Conservation (phyloP, 352 stramenopile species). For the Globisporangium echinulatum region DNA sequence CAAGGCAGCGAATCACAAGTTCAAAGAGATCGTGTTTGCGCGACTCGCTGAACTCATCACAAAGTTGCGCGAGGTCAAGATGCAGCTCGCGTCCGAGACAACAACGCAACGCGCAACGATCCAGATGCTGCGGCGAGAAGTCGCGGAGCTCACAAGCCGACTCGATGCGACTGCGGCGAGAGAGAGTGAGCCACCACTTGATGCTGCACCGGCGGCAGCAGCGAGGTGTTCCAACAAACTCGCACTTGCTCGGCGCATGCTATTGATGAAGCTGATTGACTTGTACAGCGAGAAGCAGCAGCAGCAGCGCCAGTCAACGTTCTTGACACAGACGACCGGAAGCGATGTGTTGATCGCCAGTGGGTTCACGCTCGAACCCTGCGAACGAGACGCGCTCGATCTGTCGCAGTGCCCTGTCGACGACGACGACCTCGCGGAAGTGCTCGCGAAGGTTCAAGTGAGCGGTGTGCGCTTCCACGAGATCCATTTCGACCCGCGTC, state of each 20-base stretch:
- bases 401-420: constrained; percentile 25
- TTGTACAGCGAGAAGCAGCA: constrained; percentile 25
- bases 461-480: constrained; percentile 23
- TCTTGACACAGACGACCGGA: constrained; percentile 34
- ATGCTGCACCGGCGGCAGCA: neutral
- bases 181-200: constrained; percentile 3
- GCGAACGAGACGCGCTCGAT: constrained; percentile 14
- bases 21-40: constrained; percentile 35
- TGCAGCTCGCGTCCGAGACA: constrained; percentile 26
- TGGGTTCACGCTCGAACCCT: constrained; percentile 2
- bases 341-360: constrained; percentile 35
- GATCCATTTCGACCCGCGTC: constrained; percentile 30
- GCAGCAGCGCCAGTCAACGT: constrained; percentile 29
- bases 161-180: neutral
- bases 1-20: constrained; percentile 29
- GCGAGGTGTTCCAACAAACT: neutral
- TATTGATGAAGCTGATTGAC: constrained; percentile 43
- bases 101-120: constrained; percentile 24
- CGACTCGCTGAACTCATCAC: constrained; percentile 44
- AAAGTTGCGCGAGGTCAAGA: constrained; percentile 31
- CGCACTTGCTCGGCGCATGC: constrained; percentile 8
- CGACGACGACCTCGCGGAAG: constrained; percentile 31
- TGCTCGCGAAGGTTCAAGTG: constrained; percentile 39
- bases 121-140: constrained; percentile 31
- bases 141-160: constrained; percentile 23